These are phyloP conservation scores for Monosporascus sp. DNA, from an alignment of 2,329 filamentous ascomycete genomes.

Conservation along the genomic window DNA sequence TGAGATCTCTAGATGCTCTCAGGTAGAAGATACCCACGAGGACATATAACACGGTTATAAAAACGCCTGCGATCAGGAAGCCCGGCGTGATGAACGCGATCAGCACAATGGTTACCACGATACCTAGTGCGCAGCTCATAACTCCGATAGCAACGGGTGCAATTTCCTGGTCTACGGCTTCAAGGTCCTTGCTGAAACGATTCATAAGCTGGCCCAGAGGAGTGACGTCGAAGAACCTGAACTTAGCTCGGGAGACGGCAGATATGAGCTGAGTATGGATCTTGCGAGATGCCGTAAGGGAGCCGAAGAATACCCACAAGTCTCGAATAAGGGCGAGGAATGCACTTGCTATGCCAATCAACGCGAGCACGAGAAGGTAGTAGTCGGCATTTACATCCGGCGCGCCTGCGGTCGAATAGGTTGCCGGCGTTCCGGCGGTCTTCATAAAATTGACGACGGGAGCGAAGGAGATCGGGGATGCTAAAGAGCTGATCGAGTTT, in stretches of 20 bases:
- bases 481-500: constrained; percentile 27
- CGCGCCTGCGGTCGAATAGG: constrained; percentile 29
- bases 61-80: constrained; percentile 79
- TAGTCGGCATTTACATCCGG: constrained; percentile 73
- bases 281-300: constrained; percentile 77
- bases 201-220: constrained; percentile 97
- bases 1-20: constrained; percentile 87
- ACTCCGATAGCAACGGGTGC: constrained; percentile 81
- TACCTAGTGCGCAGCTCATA: constrained; percentile 57
- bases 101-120: constrained; percentile 79
- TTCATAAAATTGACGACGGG: constrained; percentile 33
- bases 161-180: constrained; percentile 92
- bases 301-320: constrained; percentile 86
- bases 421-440: constrained; percentile 30
- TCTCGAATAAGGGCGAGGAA: constrained; percentile 78
- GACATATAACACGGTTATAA: constrained; percentile 80
- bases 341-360: constrained; percentile 73
- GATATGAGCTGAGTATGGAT: constrained; percentile 76
- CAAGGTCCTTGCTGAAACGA: constrained; percentile 94
- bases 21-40: constrained; percentile 84
- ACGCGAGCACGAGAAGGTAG: constrained; percentile 77
- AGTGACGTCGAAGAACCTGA: constrained; percentile 96
- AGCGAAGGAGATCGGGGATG: constrained; percentile 34
- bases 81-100: constrained; percentile 86
- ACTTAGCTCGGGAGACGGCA: constrained; percentile 80